Conservation (phyloP, 371 early-diverging fungal genomes). For the Mucor irregularis region DNA sequence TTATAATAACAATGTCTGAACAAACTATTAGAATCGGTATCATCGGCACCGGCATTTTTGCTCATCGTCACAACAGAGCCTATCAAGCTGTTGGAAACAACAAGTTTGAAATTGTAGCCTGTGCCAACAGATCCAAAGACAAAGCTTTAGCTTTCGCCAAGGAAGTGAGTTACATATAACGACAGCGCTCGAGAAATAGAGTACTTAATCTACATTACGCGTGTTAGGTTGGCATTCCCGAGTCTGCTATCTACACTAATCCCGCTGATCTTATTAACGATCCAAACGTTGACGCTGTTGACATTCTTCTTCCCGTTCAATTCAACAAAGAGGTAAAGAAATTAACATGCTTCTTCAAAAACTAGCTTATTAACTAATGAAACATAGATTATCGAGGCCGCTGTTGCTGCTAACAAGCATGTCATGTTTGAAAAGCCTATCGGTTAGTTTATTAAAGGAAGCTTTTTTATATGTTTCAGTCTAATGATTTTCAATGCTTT, state of each 20-base stretch:
- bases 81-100: slow-evolving; percentile 36
- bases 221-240: slow-evolving; percentile 44
- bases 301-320: slow-evolving; percentile 43
- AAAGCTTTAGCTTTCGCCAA: slow-evolving; percentile 51
- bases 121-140: slow-evolving; percentile 49
- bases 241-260: slow-evolving; percentile 42
- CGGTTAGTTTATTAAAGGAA: slow-evolving; percentile 22
- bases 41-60: slow-evolving; percentile 56
- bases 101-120: slow-evolving; percentile 50
- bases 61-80: slow-evolving; percentile 50
- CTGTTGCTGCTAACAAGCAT: slow-evolving; percentile 46
- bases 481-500: not conserved
- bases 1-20: slow-evolving; percentile 4
- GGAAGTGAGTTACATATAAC: slow-evolving; percentile 25
- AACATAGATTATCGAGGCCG: slow-evolving; percentile 43
- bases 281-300: slow-evolving; percentile 43
- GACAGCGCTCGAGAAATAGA: too few relatives aligned
- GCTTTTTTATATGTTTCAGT: not conserved
- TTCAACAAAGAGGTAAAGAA: slow-evolving; percentile 40
- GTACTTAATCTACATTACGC: not conserved
- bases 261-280: slow-evolving; percentile 40
- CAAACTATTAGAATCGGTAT: slow-evolving; percentile 49
- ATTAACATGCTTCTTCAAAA: not conserved
- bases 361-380: not conserved
- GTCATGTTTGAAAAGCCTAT: slow-evolving; percentile 54